Evolutionary conservation across 225 moss, liverwort and hornwort species (phyloP), one percentile per base, ranked within the genome.

Genomic region (Bryum argenteum): DNA sequence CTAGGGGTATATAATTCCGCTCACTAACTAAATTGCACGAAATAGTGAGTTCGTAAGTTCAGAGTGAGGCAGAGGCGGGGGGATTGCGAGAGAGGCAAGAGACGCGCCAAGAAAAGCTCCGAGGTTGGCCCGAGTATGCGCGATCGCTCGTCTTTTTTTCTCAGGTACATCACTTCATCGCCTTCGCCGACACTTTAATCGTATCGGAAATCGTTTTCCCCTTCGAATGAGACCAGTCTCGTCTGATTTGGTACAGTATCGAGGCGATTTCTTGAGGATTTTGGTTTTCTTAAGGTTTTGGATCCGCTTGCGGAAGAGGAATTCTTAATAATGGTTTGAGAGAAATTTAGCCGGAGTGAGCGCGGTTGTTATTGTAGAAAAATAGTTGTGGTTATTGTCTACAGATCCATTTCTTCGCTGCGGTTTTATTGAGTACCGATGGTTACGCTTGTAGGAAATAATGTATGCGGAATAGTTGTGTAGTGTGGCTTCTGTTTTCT

Each of bases 181-280:
- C 52, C 52, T 17, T 24, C 38, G 43, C 11, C 20, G 53, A 11
- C 11, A 7, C 22, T 43, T 1, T 38, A 0, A 12, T 2, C 3
- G 0, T 8, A 17, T 11, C 1, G 3, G 0, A 48, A 21, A n/a
- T 6, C 11, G 23, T 57, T 71, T 58, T 1, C 66, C 45, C 51
- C n/a, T 58, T 75, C 66, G 28, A 62, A 67, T 40, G 19, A n/a
- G 54, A 51, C 44, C 17, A 63, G 67, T 42, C 50, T 48, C 50
- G 61, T 19, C 71, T 18, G 78, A 67, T 71, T 66, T 71, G 48
- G 57, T 63, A 44, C 16, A 38, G 20, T 21, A 8, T 55, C 56
- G 74, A 37, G 21, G 5, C 17, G 15, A 44, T 56, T 57, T n/a
- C 51, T 8, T 24, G 71, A 20, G 75, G 78, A 79, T 75, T 79